These are phyloP conservation scores for Fallopia convolvulus DNA, from an alignment of 148 eudicot genomes.

Conservation along the genomic window DNA sequence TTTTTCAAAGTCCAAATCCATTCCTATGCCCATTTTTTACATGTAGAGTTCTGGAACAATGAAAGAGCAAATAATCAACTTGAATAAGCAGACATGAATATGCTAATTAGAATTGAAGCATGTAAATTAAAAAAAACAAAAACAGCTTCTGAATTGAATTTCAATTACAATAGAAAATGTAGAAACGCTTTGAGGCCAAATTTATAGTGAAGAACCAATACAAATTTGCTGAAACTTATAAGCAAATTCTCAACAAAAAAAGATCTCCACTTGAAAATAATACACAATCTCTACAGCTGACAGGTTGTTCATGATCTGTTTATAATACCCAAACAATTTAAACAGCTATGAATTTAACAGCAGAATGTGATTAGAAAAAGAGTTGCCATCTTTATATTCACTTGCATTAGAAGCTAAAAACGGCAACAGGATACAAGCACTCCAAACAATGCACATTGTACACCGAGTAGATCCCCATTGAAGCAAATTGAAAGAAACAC, in stretches of 20 bases:
- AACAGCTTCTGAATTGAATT: background rate
- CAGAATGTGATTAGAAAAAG: slow-evolving; percentile 14
- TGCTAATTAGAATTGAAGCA: background rate
- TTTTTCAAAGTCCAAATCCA: slow-evolving; percentile 89
- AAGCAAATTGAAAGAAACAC: slow-evolving; percentile 37
- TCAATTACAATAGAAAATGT: background rate
- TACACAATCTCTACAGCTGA: slow-evolving; percentile 6
- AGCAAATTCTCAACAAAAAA: slow-evolving; percentile 4
- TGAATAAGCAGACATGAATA: background rate
- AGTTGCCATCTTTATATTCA: slow-evolving; percentile 24
- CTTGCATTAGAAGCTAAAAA: slow-evolving; percentile 55
- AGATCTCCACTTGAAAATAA: background rate
- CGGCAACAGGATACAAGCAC: slow-evolving; percentile 15
- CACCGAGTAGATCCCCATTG: slow-evolving; percentile 70
- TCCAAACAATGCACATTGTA: slow-evolving; percentile 37
- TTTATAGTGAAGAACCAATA: background rate
- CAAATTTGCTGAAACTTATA: slow-evolving; percentile 2
- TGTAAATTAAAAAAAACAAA: background rate
- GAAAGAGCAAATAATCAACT: background rate
- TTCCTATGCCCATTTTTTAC: slow-evolving; percentile 38
- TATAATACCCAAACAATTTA: background rate
- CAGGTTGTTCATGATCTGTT: slow-evolving; percentile 1
- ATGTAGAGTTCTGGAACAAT: slow-evolving; percentile 30
- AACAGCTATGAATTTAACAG: slow-evolving; percentile 3
- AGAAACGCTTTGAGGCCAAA: background rate